These are phyloP conservation scores for Massarina eburnea DNA, from an alignment of 2,329 filamentous ascomycete genomes.

Conservation along the genomic window DNA sequence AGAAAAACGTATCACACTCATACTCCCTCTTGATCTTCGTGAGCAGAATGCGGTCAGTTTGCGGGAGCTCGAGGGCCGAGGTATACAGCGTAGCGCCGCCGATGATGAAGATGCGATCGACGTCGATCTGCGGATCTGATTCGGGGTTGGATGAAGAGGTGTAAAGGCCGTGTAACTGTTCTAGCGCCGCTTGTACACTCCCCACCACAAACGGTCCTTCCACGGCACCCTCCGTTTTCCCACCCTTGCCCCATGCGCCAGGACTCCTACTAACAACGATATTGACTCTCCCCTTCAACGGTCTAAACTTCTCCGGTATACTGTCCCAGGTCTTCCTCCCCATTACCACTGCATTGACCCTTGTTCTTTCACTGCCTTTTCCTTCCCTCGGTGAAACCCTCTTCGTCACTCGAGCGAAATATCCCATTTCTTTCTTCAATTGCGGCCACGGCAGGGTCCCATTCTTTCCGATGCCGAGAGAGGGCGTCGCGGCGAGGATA, in stretches of 20 bases:
- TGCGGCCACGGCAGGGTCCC: slow-evolving; percentile 87
- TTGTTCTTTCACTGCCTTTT: slow-evolving; percentile 9
- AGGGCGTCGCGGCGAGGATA: slow-evolving; percentile 88
- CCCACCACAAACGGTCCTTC: slow-evolving; percentile 57
- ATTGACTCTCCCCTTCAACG: slow-evolving; percentile 78
- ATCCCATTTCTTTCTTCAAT: slow-evolving; percentile 88
- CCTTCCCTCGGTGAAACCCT: slow-evolving; percentile 48
- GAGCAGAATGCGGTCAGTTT: slow-evolving; percentile 66
- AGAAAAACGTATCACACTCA: slow-evolving; percentile 76
- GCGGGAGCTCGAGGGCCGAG: slow-evolving; percentile 62
- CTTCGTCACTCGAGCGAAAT: slow-evolving; percentile 89
- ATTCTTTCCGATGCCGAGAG: slow-evolving; percentile 81
- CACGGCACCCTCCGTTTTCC: background rate
- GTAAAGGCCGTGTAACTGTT: slow-evolving; percentile 10
- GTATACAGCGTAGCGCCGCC: slow-evolving; percentile 86
- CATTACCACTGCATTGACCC: slow-evolving; percentile 78
- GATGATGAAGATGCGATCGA: slow-evolving; percentile 73
- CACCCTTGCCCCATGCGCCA: slow-evolving; percentile 8
- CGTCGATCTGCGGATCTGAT: background rate
- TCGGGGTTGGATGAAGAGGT: background rate
- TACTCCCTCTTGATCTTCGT: slow-evolving; percentile 70
- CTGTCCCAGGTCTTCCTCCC: slow-evolving; percentile 96
- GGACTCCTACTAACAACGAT: slow-evolving; percentile 70
- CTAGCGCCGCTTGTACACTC: slow-evolving; percentile 48
- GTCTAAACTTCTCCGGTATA: slow-evolving; percentile 77